Conservation (phyloP, 768 basidiomycete species). For the Dentipellis fragilis region DNA sequence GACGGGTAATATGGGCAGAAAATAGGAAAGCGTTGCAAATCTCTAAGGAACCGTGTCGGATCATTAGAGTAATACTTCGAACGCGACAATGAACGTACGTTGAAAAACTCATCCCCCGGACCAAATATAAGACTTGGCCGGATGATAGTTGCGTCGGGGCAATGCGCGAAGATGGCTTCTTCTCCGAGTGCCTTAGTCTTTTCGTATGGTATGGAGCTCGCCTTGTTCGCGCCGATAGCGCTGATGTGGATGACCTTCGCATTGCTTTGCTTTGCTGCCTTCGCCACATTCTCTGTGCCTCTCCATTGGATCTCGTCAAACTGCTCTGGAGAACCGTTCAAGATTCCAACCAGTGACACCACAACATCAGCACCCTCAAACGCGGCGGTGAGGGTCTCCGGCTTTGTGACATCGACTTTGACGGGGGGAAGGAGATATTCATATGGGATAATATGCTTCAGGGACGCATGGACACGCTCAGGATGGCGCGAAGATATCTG, state of each 20-base stretch:
- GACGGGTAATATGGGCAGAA: constrained; percentile 66
- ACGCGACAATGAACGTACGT: constrained; percentile 29
- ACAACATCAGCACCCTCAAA: constrained; percentile 48
- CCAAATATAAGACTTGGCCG: constrained; percentile 71
- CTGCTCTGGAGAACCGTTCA: constrained; percentile 43
- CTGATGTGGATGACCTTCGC: constrained; percentile 59
- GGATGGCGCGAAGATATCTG: constrained; percentile 57
- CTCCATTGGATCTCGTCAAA: constrained; percentile 55
- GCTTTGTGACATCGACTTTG: constrained; percentile 45
- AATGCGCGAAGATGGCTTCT: constrained; percentile 33
- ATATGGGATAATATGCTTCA: constrained; percentile 20
- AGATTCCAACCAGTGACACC: constrained; percentile 60
- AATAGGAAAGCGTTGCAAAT: constrained; percentile 48
- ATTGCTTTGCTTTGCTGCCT: constrained; percentile 36
- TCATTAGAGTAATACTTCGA: background rate
- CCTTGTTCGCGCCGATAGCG: constrained; percentile 61
- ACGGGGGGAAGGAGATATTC: constrained; percentile 33
- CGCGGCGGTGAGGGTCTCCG: constrained; percentile 33
- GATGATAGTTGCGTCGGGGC: constrained; percentile 48
- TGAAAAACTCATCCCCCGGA: constrained; percentile 68
- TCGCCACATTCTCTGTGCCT: constrained; percentile 60
- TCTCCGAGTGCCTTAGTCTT: constrained; percentile 60
- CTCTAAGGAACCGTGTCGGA: constrained; percentile 28
- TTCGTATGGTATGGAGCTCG: constrained; percentile 47
- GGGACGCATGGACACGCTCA: constrained; percentile 23